Evolutionary conservation across 371 early-diverging fungal species (phyloP).

Genomic region (Saksenaea oblongispora): DNA sequence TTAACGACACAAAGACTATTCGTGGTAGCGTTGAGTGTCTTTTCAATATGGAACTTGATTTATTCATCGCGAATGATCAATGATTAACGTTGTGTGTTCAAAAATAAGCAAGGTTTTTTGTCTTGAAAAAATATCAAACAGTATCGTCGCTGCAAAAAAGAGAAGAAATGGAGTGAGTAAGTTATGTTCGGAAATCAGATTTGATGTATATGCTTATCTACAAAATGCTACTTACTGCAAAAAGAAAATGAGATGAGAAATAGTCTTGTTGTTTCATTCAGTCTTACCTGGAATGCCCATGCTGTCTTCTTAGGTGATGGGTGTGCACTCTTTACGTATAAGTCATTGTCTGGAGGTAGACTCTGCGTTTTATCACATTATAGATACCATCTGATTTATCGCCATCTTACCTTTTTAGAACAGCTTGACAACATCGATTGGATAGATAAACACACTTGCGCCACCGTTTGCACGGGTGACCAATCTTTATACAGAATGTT

Average conservation of each 20-base stretch:
- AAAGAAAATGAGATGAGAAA: not conserved
- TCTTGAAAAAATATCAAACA: not conserved
- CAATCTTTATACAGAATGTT: conserved; percentile 95
- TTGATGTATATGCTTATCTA: not conserved
- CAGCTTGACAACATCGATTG: conserved; percentile 91
- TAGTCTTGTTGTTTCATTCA: not conserved
- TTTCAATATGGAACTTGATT: no score
- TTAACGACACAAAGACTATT: no score
- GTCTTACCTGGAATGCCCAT: conserved; percentile 77
- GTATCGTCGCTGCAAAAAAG: not conserved
- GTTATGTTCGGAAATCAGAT: not conserved
- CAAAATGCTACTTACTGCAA: not conserved
- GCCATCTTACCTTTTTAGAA: conserved; percentile 63
- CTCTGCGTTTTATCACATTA: conserved; percentile 42
- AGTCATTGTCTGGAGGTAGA: conserved; percentile 73
- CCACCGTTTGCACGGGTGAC: conserved; percentile 94
- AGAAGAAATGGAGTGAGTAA: not conserved
- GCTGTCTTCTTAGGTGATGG: conserved; percentile 82
- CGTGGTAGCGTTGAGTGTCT: no score
- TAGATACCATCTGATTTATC: not conserved
- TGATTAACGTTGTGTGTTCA: no score
- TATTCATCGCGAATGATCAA: no score
- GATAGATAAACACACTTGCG: conserved; percentile 91
- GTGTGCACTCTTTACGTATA: conserved; percentile 68
- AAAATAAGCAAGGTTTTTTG: no score